These are phyloP conservation scores for Saksenaea oblongispora DNA, from an alignment of 371 early-diverging fungal species.

Conservation along the genomic window DNA sequence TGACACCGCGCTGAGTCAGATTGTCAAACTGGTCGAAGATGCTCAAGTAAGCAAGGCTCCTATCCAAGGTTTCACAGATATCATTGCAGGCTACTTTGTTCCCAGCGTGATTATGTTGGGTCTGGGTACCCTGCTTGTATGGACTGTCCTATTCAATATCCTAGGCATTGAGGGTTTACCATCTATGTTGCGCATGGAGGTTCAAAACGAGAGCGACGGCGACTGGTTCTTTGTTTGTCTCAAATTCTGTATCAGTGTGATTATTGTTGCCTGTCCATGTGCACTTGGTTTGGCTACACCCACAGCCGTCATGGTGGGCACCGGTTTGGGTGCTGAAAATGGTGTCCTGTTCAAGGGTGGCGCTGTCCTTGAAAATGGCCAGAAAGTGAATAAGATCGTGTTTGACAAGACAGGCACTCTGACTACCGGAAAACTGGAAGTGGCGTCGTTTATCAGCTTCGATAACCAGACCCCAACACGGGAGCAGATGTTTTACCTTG, in stretches of 20 bases:
- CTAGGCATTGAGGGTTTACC: slow-evolving; percentile 55
- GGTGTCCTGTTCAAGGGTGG: slow-evolving; percentile 92
- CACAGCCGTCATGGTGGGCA: slow-evolving; percentile 98
- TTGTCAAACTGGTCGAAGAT: slow-evolving; percentile 87
- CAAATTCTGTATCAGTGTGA: slow-evolving; percentile 90
- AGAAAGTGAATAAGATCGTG: slow-evolving; percentile 79
- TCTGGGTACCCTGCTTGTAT: slow-evolving; percentile 72
- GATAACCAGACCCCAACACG: neutral
- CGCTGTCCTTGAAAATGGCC: slow-evolving; percentile 80
- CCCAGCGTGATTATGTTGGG: slow-evolving; percentile 80
- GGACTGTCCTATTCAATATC: slow-evolving; percentile 66
- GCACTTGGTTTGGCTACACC: slow-evolving; percentile 95
- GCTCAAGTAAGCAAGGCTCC: slow-evolving; percentile 88
- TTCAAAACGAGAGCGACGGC: slow-evolving; percentile 55
- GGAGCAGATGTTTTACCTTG: slow-evolving; percentile 25
- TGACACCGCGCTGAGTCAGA: slow-evolving; percentile 84
- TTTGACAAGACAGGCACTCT: slow-evolving; percentile 98
- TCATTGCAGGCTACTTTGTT: slow-evolving; percentile 89
- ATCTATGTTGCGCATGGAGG: slow-evolving; percentile 50
- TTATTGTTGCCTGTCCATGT: slow-evolving; percentile 97
- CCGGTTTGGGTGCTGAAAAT: slow-evolving; percentile 91
- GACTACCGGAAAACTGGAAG: slow-evolving; percentile 82
- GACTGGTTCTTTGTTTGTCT: slow-evolving; percentile 82
- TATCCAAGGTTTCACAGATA: slow-evolving; percentile 83
- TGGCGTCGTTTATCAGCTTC: slow-evolving; percentile 52